These are phyloP conservation scores for Excoecaria agallocha DNA, from an alignment of 345 rosid genomes.

Conservation along the genomic window DNA sequence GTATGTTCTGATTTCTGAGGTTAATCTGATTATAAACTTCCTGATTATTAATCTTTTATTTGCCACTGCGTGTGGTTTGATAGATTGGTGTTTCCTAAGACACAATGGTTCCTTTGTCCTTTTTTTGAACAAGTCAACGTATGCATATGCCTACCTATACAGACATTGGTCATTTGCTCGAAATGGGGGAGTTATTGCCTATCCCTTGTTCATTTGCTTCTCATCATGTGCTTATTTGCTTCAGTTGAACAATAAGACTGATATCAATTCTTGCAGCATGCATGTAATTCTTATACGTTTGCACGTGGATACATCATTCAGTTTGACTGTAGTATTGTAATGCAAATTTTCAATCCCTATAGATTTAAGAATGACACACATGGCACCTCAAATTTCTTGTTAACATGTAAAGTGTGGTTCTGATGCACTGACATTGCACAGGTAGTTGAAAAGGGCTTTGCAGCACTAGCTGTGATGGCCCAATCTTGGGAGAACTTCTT, in stretches of 20 bases:
- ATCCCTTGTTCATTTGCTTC: neutral
- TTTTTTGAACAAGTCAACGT: neutral
- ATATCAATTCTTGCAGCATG: neutral
- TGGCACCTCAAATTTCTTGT: neutral
- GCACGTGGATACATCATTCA: neutral
- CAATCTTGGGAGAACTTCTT: conserved; percentile 60
- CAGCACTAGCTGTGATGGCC: conserved; percentile 63
- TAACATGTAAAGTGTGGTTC: conserved; percentile 5
- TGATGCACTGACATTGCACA: conserved; percentile 22
- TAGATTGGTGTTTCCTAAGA: neutral
- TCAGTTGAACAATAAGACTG: neutral
- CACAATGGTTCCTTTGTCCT: neutral
- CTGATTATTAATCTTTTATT: neutral
- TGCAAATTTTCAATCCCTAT: neutral
- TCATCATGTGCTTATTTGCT: neutral
- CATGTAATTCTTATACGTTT: neutral
- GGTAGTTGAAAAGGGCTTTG: conserved; percentile 72
- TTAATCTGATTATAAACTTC: neutral
- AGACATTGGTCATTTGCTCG: neutral
- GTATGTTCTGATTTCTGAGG: conserved; percentile 41
- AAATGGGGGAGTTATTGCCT: neutral
- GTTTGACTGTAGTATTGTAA: neutral
- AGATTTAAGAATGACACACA: neutral
- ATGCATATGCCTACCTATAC: neutral
- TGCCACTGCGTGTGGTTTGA: neutral